These are phyloP conservation scores for Endocalyx cinctus DNA, from an alignment of 2,329 filamentous ascomycete genomes.

Conservation along the genomic window DNA sequence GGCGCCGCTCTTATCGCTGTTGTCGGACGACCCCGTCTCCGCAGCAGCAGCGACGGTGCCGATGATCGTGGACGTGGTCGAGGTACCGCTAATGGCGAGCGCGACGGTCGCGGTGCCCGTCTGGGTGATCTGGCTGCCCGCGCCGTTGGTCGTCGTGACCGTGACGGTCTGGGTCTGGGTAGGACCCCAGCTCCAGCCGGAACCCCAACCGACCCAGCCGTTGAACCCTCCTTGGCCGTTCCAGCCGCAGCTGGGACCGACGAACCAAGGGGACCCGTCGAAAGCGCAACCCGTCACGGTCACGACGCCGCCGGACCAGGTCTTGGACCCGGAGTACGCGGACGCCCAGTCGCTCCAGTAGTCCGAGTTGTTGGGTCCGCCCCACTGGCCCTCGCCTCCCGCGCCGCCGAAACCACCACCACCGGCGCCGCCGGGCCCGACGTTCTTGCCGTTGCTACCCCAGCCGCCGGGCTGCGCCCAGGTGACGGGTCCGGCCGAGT, in stretches of 20 bases:
- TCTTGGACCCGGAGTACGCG: slow-evolving; percentile 23
- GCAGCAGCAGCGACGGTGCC: slow-evolving; percentile 14
- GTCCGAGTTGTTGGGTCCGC: slow-evolving; percentile 13
- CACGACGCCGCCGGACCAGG: slow-evolving; percentile 33
- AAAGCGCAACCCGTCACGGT: slow-evolving; percentile 40
- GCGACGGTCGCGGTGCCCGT: slow-evolving; percentile 24
- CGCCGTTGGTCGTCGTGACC: slow-evolving; percentile 24
- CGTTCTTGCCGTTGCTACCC: slow-evolving; percentile 13
- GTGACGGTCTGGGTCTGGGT: slow-evolving; percentile 32
- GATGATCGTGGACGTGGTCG: slow-evolving; percentile 25
- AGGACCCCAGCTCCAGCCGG: slow-evolving; percentile 34
- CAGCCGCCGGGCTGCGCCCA: slow-evolving; percentile 29
- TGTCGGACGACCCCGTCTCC: slow-evolving; percentile 8
- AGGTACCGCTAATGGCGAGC: slow-evolving; percentile 27
- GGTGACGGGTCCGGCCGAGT: slow-evolving; percentile 28
- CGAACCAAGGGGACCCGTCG: slow-evolving; percentile 35
- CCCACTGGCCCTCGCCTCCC: slow-evolving; percentile 9
- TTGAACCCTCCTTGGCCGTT: slow-evolving; percentile 31
- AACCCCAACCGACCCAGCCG: slow-evolving; percentile 36
- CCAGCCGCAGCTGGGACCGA: slow-evolving; percentile 33
- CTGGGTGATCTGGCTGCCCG: slow-evolving; percentile 24
- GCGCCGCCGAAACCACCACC: not conserved
- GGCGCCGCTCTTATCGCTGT: slow-evolving; percentile 10
- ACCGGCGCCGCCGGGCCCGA: slow-evolving; percentile 3
- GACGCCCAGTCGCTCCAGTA: slow-evolving; percentile 28